phyloP scores from a whole-genome alignment of 345 rosid species.

The Salix brachista region DNA sequence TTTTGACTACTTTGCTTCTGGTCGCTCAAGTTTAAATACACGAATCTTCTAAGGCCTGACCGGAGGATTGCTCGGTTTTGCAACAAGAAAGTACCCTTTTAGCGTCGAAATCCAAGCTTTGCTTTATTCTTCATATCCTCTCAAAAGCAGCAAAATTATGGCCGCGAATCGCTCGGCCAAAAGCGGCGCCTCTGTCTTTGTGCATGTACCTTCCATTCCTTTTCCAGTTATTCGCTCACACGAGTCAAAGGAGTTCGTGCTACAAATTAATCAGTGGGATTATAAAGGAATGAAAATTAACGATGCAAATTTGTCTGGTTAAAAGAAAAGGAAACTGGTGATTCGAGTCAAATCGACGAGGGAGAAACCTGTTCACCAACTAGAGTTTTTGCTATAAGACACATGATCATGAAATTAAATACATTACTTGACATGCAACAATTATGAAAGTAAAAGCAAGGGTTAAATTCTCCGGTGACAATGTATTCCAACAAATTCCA shows the following conservation, averaged over 20 bases:
- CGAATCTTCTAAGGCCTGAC: neutral
- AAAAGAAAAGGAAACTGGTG: too few relatives aligned
- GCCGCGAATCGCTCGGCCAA: neutral
- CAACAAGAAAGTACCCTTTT: constrained; percentile 2
- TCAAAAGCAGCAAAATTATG: neutral
- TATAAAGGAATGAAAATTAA: too few relatives aligned
- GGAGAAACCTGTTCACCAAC: neutral
- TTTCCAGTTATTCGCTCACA: neutral
- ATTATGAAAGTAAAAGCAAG: neutral
- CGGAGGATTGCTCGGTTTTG: neutral
- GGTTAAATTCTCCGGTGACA: neutral
- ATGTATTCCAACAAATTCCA: neutral
- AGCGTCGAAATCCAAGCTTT: neutral
- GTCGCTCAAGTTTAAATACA: neutral
- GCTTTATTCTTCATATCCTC: neutral
- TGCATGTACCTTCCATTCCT: neutral
- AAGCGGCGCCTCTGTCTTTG: neutral
- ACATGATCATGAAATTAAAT: neutral
- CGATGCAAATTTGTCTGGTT: neutral
- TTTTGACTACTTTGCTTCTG: too few relatives aligned
- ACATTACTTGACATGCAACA: neutral
- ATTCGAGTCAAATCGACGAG: neutral
- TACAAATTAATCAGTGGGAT: neutral
- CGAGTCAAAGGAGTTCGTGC: neutral
- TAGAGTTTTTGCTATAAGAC: neutral